Evolutionary conservation across 257 asterid species (phyloP).

Genomic region (Solanum boliviense): DNA sequence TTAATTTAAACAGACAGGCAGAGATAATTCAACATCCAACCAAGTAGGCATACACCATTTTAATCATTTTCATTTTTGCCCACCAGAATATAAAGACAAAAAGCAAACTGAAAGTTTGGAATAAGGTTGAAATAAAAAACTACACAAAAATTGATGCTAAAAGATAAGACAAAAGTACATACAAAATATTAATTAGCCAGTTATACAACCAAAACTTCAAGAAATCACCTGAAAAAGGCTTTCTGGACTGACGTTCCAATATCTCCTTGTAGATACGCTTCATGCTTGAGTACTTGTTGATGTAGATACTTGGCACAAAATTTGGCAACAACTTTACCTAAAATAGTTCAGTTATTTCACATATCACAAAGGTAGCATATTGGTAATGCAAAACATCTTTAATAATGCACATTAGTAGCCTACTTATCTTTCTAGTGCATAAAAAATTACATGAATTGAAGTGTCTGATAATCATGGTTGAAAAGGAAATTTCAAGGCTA

Average conservation of each 20-base stretch:
- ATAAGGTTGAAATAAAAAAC: not conserved
- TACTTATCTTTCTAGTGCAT: not conserved
- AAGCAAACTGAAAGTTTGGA: not conserved
- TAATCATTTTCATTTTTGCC: not conserved
- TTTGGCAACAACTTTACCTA: constrained; percentile 96
- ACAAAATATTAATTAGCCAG: not conserved
- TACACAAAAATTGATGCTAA: not conserved
- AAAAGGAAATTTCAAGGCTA: not conserved
- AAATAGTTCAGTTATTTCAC: not conserved
- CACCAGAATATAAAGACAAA: not conserved
- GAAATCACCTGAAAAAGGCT: constrained; percentile 79
- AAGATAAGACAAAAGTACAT: not conserved
- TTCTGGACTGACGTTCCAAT: constrained; percentile 74
- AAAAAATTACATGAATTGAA: not conserved
- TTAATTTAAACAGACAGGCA: not conserved
- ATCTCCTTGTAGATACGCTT: constrained; percentile 75
- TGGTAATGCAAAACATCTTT: not conserved
- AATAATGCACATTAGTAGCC: not conserved
- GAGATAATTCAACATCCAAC: not conserved
- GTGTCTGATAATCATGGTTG: not conserved
- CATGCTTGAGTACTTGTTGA: constrained; percentile 87
- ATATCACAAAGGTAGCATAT: constrained; percentile 3
- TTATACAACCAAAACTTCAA: not conserved
- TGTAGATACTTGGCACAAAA: constrained; percentile 98
- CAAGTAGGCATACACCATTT: not conserved